Percentiles rank a stretch among this genome's conserved stretches.
Conservation (phyloP, 1,284 basidiomycete genomes). For the Microbotryum scabiosae region DNA sequence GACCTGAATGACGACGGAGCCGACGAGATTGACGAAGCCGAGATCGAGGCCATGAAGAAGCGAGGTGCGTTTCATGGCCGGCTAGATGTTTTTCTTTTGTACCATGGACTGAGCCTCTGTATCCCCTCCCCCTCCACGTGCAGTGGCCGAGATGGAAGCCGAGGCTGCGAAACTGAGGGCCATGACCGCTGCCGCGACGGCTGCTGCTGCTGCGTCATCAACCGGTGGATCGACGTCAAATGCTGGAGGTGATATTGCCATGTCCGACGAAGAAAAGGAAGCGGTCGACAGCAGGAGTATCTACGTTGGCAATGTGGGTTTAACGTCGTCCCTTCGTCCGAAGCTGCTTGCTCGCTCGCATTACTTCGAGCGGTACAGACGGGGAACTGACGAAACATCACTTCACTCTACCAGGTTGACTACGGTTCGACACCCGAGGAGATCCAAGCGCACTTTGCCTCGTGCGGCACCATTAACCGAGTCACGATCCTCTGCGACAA, state of each 20-base stretch:
- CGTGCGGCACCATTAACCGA: constrained; percentile 96
- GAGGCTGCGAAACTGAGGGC: constrained; percentile 82
- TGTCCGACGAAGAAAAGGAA: constrained; percentile 46
- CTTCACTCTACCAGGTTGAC: constrained; percentile 62
- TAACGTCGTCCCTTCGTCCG: background rate
- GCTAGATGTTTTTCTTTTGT: background rate
- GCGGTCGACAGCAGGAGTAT: constrained; percentile 79
- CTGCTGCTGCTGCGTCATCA: background rate
- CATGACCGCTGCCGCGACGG: constrained; percentile 58
- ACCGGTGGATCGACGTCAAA: background rate
- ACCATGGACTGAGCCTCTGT: background rate
- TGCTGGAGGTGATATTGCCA: constrained; percentile 10
- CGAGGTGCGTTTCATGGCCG: background rate
- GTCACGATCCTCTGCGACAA: constrained; percentile 99
- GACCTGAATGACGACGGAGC: constrained; percentile 6
- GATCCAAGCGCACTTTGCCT: constrained; percentile 94
- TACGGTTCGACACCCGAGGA: constrained; percentile 97
- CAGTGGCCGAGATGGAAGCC: constrained; percentile 70
- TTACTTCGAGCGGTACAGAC: background rate
- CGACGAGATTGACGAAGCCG: constrained; percentile 21
- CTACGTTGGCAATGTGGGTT: constrained; percentile 90
- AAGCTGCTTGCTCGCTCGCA: constrained; percentile 1
- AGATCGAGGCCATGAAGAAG: constrained; percentile 28
- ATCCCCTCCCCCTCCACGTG: background rate
- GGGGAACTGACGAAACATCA: background rate